phyloP scores from a whole-genome alignment of 495 filamentous ascomycete genomes.

The Elasticomyces elasticus region DNA sequence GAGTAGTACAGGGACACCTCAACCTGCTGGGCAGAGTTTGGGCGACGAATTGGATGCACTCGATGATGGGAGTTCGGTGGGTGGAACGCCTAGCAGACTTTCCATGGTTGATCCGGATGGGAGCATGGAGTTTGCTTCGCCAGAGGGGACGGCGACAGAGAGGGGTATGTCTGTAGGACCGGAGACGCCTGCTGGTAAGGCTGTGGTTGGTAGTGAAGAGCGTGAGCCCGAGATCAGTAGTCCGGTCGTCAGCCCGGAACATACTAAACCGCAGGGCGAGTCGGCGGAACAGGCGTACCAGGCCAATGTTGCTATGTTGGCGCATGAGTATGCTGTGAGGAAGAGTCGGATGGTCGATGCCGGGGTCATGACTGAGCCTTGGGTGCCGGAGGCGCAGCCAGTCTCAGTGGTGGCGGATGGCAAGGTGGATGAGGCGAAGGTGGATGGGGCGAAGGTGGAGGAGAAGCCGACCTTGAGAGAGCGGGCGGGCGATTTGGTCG shows the following conservation, averaged over 20 bases:
- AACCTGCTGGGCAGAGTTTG: conserved; percentile 60
- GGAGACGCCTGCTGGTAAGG: neutral
- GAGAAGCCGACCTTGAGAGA: conserved; percentile 8
- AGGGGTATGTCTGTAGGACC: conserved; percentile 5
- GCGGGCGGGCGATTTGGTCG: conserved; percentile 12
- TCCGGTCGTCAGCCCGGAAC: conserved; percentile 11
- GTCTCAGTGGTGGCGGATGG: too few species aligned
- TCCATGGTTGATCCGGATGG: too few species aligned
- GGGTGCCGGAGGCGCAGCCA: conserved; percentile 33
- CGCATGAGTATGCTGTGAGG: conserved; percentile 5
- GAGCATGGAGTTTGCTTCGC: neutral
- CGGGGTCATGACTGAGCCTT: conserved; percentile 82
- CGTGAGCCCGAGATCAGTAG: conserved; percentile 11
- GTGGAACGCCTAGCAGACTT: conserved; percentile 36
- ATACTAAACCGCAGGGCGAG: conserved; percentile 3
- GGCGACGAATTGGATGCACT: conserved; percentile 83
- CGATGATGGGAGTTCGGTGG: conserved; percentile 54
- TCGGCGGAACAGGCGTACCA: conserved; percentile 1
- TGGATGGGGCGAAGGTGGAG: too few species aligned
- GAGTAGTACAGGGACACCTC: conserved; percentile 19
- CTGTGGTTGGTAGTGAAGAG: neutral
- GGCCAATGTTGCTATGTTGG: conserved; percentile 8
- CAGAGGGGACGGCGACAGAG: conserved; percentile 9
- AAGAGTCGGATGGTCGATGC: conserved; percentile 46
- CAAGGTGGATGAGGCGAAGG: too few species aligned